These are phyloP conservation scores for Starmera caribaea DNA, from an alignment of 805 yeast genomes.

Conservation along the genomic window DNA sequence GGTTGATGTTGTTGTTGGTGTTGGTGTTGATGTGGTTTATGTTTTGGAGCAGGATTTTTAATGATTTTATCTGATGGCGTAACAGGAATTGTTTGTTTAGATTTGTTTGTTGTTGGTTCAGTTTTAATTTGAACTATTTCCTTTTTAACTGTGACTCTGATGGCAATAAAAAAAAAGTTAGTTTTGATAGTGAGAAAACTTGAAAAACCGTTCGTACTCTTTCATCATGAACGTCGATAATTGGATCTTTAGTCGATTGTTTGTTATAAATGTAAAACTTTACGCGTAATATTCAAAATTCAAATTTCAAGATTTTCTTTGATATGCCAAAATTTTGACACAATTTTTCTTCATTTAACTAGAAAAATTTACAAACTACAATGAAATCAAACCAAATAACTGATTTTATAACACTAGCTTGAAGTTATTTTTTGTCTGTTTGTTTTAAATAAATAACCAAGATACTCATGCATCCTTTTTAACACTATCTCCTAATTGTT, in stretches of 20 bases:
- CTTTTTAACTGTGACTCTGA: not conserved
- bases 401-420: slow-evolving; percentile 2
- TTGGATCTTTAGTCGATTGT: too few relatives aligned
- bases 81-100: not conserved
- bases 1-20: not conserved
- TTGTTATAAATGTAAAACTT: too few relatives aligned
- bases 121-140: not conserved
- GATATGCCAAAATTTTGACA: too few relatives aligned
- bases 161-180: too few relatives aligned
- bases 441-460: not conserved
- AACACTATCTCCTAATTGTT: slow-evolving; percentile 29
- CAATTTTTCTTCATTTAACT: too few relatives aligned
- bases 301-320: too few relatives aligned
- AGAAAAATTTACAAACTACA: too few relatives aligned
- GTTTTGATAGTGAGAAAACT: too few relatives aligned
- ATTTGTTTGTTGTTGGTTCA: not conserved
- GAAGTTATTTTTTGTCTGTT: not conserved
- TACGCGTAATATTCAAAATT: too few relatives aligned
- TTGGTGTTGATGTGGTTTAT: not conserved
- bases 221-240: too few relatives aligned
- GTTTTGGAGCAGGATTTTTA: not conserved
- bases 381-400: slow-evolving; percentile 1
- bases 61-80: not conserved
- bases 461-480: not conserved
- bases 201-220: too few relatives aligned